These are phyloP conservation scores for Ophiosphaerella korrae DNA, from an alignment of 2,329 filamentous ascomycete species.

Conservation along the genomic window DNA sequence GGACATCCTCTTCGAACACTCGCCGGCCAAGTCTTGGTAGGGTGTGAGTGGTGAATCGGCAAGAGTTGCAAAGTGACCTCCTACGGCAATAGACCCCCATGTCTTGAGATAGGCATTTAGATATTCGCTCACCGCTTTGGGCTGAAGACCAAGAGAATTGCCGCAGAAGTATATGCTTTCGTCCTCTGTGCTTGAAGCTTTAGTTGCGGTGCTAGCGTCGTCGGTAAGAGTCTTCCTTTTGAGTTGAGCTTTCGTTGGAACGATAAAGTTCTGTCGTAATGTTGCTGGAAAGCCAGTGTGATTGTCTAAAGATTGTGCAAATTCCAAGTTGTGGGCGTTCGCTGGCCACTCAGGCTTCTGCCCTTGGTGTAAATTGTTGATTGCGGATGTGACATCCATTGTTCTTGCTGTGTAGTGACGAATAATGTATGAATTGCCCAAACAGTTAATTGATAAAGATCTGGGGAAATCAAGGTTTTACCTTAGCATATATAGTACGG, in stretches of 20 bases:
- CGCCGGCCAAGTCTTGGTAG: conserved; percentile 80
- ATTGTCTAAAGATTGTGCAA: conserved; percentile 34
- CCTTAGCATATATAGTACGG: not conserved
- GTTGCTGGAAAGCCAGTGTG: conserved; percentile 42
- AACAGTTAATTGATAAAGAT: not conserved
- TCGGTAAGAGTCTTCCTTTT: conserved; percentile 61
- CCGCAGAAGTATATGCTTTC: conserved; percentile 80
- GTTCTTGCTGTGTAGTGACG: conserved; percentile 6
- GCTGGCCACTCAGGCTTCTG: conserved; percentile 36
- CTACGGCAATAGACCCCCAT: conserved; percentile 83
- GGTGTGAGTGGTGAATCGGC: conserved; percentile 70
- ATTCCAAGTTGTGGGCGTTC: conserved; percentile 27
- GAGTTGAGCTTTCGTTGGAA: conserved; percentile 75
- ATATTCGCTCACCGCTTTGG: conserved; percentile 68
- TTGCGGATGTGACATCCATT: conserved; percentile 32
- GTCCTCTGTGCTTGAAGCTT: conserved; percentile 43
- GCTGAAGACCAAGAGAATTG: conserved; percentile 86
- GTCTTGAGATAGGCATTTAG: conserved; percentile 75
- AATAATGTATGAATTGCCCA: not conserved
- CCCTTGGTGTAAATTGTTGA: conserved; percentile 34
- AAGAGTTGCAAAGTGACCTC: conserved; percentile 76
- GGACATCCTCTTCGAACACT: conserved; percentile 70
- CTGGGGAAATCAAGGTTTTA: not conserved
- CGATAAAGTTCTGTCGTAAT: conserved; percentile 70
- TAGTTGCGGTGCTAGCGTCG: conserved; percentile 34